A percentile compares a stretch with the other conserved stretches of the same genome.
Conservation (phyloP, 257 asterid species). For the Solanum pennellii region DNA sequence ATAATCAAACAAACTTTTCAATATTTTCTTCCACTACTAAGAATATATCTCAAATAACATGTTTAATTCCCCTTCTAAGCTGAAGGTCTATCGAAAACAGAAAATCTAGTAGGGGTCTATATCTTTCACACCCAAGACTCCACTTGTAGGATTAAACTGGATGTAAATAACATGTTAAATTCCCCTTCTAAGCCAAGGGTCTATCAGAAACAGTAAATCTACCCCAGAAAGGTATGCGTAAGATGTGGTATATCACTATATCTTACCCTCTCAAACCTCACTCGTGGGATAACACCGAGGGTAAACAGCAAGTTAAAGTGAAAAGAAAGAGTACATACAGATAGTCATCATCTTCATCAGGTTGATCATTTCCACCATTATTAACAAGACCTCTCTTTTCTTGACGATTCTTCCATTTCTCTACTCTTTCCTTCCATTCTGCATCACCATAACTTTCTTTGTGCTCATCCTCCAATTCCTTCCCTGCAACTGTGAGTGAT, state of each 20-base stretch:
- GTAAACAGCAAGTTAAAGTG: not conserved
- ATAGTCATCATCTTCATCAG: slow-evolving; percentile 39
- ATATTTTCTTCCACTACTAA: not conserved
- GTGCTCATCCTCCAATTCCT: slow-evolving; percentile 52
- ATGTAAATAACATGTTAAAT: not conserved
- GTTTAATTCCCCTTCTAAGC: not conserved
- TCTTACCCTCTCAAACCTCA: not conserved
- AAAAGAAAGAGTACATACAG: slow-evolving; percentile 27
- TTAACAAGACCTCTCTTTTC: slow-evolving; percentile 62
- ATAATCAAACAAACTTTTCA: not conserved
- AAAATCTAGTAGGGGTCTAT: no score
- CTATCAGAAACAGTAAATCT: not conserved
- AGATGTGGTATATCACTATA: not conserved
- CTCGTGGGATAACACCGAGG: not conserved
- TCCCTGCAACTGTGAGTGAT: slow-evolving; percentile 30
- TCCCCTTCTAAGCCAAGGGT: not conserved
- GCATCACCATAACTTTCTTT: slow-evolving; percentile 39
- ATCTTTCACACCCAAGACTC: no score
- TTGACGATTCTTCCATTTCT: slow-evolving; percentile 70
- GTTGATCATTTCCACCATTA: slow-evolving; percentile 30
- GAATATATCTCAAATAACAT: not conserved
- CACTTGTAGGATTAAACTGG: no score
- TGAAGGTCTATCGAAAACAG: not conserved
- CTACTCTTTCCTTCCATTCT: slow-evolving; percentile 76
- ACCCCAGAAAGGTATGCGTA: not conserved